Evolutionary conservation across 805 yeast species (phyloP), one percentile per base, ranked within the genome.

Genomic region (Wickerhamiella brachini): DNA sequence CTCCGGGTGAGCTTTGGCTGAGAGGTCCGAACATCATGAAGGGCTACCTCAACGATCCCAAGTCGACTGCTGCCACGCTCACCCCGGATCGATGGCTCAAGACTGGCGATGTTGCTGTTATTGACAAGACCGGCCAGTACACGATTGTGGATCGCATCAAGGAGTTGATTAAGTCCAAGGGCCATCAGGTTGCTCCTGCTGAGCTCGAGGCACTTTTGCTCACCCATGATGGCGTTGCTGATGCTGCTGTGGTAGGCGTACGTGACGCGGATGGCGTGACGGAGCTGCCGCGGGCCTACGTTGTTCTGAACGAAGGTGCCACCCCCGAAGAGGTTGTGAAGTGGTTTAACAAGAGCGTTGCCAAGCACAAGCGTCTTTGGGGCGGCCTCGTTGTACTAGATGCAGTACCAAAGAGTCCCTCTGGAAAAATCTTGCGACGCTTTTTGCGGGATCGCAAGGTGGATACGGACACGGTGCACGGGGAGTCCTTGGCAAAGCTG

Each of bases 391-490:
- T 82, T 53, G 72, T 83, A 50, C 83, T 87, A 45, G 83, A 79
- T 53, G 93, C 81, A 62, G 77, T 89, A 64, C 97, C 97, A 67
- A 89, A 89, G 76, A 85, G 95, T 24, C 80, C 96, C 70, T 83
- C 95, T 3, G 97, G 97, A 58, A 89, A 89, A 75, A 87, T 89
- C 60, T 83, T 87, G 81, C 80, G 97, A 75, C 80, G 96, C 73
- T 78, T 84, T 53, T 73, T 89, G 41, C 41, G 41, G 3, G 41
- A 37, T 9, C 41, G 41, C 9, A 37, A 37, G 20, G 17, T 17
- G 9, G 41, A 37, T n/a, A 37, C 41, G 9, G 41, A 37, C 9
- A 20, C n/a, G 10, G 41, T 37, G 3, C 41, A 37, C 13, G 41
- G 41, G 5, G 7, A 8, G 20, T 7, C 8, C 20, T 13, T 37